A percentile compares a stretch with the other conserved stretches of the same genome.
These are phyloP conservation scores for Fusarium sp. DNA, from an alignment of 2,329 filamentous ascomycete genomes.

Conservation along the genomic window DNA sequence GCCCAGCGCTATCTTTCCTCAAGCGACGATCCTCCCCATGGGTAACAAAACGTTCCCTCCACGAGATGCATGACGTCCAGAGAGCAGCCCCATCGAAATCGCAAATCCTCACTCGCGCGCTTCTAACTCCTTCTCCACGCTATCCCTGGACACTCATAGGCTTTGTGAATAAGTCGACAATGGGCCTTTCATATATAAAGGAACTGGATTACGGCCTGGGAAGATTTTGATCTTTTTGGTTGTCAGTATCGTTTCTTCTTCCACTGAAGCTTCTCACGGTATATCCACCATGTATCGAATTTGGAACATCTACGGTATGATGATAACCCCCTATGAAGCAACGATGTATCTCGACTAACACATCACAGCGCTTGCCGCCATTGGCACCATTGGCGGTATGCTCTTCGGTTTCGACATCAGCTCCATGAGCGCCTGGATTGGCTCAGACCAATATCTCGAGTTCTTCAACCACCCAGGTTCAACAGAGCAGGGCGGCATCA, in stretches of 20 bases:
- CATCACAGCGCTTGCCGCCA: conserved; percentile 52
- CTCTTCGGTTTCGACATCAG: conserved; percentile 70
- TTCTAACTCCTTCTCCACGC: conserved; percentile 45
- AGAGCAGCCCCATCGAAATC: conserved; percentile 37
- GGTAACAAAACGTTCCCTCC: conserved; percentile 21
- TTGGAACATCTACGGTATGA: conserved; percentile 56
- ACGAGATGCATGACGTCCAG: conserved; percentile 42
- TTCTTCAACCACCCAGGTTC: conserved; percentile 64
- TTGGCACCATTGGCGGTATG: conserved; percentile 59
- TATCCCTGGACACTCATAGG: conserved; percentile 14
- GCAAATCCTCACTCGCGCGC: conserved; percentile 45
- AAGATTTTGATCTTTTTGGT: conserved; percentile 7
- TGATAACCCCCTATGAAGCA: not conserved
- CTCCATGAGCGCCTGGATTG: conserved; percentile 70
- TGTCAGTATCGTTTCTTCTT: conserved; percentile 4
- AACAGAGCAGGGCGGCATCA: conserved; percentile 64
- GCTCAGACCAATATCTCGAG: conserved; percentile 63
- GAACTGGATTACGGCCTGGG: not conserved
- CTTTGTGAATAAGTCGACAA: not conserved
- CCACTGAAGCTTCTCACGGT: not conserved
- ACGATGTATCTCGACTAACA: conserved; percentile 20
- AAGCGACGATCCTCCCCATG: conserved; percentile 41
- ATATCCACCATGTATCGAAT: conserved; percentile 52
- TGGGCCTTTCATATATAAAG: conserved; percentile 39
- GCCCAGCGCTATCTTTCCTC: conserved; percentile 1